Conservation (phyloP, 2,329 filamentous ascomycete genomes). For the Tolypocladium guangdongense region DNA sequence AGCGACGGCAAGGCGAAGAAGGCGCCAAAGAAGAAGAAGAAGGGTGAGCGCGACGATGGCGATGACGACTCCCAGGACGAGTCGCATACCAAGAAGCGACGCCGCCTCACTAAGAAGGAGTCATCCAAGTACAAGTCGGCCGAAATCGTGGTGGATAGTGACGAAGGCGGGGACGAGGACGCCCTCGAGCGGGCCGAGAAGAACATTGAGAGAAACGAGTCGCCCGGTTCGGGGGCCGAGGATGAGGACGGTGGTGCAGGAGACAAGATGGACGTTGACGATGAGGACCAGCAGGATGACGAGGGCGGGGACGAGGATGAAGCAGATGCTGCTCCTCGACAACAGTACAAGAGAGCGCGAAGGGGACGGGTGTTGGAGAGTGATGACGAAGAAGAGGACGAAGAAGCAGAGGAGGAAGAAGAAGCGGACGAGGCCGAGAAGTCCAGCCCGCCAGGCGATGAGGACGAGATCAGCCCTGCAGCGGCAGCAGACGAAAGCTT, state of each 20-base stretch:
- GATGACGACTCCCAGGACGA: conserved; percentile 32
- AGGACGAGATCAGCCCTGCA: conserved; percentile 13
- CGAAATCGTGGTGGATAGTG: conserved; percentile 72
- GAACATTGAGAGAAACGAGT: conserved; percentile 25
- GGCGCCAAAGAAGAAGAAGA: conserved; percentile 49
- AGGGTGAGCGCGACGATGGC: conserved; percentile 22
- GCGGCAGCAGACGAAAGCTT: conserved; percentile 27
- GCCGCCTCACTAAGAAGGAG: conserved; percentile 40
- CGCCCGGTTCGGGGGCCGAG: conserved; percentile 23
- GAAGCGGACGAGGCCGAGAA: conserved; percentile 6
- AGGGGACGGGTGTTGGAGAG: conserved; percentile 43
- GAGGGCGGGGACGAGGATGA: conserved; percentile 42
- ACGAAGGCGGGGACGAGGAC: conserved; percentile 41
- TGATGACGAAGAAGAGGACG: conserved; percentile 34
- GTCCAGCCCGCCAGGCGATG: conserved; percentile 11
- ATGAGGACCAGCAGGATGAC: conserved; percentile 26
- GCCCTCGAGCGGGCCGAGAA: conserved; percentile 35
- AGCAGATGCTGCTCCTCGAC: conserved; percentile 21
- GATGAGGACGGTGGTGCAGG: conserved; percentile 25
- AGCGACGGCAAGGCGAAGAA: conserved; percentile 32
- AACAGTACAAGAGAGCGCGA: conserved; percentile 34
- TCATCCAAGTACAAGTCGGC: conserved; percentile 69
- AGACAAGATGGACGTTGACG: conserved; percentile 44
- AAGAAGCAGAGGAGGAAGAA: conserved; percentile 11
- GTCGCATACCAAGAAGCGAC: conserved; percentile 49